These are phyloP conservation scores for Picochlorum costavermella DNA, from an alignment of 139 green algal genomes.

Conservation along the genomic window DNA sequence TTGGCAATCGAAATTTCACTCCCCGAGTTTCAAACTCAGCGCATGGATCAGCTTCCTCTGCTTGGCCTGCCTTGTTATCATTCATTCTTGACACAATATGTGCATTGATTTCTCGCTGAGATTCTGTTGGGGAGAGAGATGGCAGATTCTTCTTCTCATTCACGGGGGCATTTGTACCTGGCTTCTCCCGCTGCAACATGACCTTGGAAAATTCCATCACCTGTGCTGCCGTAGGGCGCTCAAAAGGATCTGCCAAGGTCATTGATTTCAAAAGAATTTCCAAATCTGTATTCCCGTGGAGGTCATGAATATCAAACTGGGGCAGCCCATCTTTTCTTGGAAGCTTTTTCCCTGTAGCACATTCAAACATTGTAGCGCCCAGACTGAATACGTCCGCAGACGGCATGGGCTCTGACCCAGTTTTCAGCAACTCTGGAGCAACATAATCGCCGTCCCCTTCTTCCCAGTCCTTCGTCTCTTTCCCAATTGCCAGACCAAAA, in stretches of 20 bases:
- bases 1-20: neutral
- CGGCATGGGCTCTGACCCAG: slow-evolving; percentile 21
- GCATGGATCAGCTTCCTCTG: too few species aligned
- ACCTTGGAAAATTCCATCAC: neutral
- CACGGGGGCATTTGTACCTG: neutral
- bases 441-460: slow-evolving; percentile 75
- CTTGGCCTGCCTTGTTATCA: too few species aligned
- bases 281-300: neutral
- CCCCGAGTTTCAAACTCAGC: neutral
- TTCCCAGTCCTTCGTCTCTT: slow-evolving; percentile 51
- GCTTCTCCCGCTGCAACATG: neutral
- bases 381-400: slow-evolving; percentile 57
- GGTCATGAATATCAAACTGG: neutral
- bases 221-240: slow-evolving; percentile 1
- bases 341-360: slow-evolving; percentile 33
- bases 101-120: neutral
- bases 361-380: slow-evolving; percentile 54
- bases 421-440: slow-evolving; percentile 61
- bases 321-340: slow-evolving; percentile 2
- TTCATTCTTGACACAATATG: neutral
- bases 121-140: neutral
- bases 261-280: slow-evolving; percentile 1
- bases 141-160: neutral
- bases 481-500: slow-evolving; percentile 55
- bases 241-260: neutral